Base-by-base conservation (phyloP, 257 asterid genomes). In the Penstemon newberryi region DNA sequence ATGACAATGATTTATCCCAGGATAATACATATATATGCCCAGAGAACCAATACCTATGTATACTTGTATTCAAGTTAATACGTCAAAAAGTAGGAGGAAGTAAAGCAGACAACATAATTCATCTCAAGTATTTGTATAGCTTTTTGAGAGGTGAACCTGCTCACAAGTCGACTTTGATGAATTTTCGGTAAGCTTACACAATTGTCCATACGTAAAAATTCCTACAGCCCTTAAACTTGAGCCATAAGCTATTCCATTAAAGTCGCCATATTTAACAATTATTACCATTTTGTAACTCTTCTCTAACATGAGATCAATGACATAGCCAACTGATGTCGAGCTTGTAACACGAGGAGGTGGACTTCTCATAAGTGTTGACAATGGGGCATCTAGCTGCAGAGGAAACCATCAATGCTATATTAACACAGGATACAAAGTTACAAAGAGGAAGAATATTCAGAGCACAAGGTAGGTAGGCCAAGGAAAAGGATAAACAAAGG, bases 281-380 rank as follows among this genome's bases (percentile, higher is more conserved):
- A 85, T 69, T 61, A 82, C 78, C 85, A 85, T 76, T 79, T 69
- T 74, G 86, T 76, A 78, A 76, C 77, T 78, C 77, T 82, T 85
- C 61, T 83, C 86, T 70, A 80, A 70, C 88, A 85, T 85, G 15
- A 80, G 78, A 79, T 85, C 83, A 39, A 82, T 80, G 74, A 82
- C 86, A 60, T 39, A 70, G 62, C 90, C 82, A 12, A 80, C 71
- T 11, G 90, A 76, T 51, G 88, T 83, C 43, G 84, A 82, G 70
- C 75, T 82, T n/a, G 84, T 74, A 41, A 82, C 88, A 63, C 60
- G 78, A 65, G 90, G 90, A 51, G 90, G 86, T 56, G 88, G 90
- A 65, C 84, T 74, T 61, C 90, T 76, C 88, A 85, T 85, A 50
- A 87, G 84, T 11, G 75, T 70, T 41, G 83, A 76, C 49, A 87